Percentiles rank a stretch among this genome's conserved stretches.
Conservation (phyloP, 140 eudicot genomes). For the Anethum foeniculum region DNA sequence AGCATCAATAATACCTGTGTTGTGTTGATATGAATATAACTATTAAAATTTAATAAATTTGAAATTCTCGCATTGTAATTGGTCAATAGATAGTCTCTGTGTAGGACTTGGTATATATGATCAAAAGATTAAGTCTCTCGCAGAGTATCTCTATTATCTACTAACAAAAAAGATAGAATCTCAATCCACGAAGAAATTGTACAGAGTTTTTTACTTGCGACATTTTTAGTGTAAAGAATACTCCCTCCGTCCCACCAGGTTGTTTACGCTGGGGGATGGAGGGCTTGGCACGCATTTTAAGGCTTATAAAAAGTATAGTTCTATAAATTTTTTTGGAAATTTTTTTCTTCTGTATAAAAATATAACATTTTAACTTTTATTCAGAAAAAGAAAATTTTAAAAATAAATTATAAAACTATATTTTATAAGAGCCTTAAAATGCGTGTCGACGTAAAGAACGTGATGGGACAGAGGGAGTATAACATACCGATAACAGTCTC, state of each 20-base stretch:
- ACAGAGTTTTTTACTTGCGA: neutral
- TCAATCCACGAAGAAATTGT: neutral
- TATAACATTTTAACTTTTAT: too few relatives aligned
- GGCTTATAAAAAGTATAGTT: too few relatives aligned
- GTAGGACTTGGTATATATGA: neutral
- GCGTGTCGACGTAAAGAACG: too few relatives aligned
- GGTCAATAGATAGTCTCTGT: neutral
- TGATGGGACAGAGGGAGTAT: too few relatives aligned
- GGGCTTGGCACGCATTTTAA: too few relatives aligned
- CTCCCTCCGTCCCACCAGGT: too few relatives aligned
- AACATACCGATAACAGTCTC: conserved; percentile 68
- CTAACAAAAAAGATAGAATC: neutral
- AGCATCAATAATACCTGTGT: neutral
- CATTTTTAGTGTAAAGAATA: neutral
- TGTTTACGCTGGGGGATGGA: too few relatives aligned
- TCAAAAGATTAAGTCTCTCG: neutral
- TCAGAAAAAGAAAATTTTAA: too few relatives aligned
- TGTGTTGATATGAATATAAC: neutral
- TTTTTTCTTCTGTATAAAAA: too few relatives aligned
- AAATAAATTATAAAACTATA: too few relatives aligned
- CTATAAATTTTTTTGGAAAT: too few relatives aligned
- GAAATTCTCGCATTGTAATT: neutral
- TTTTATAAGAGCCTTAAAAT: too few relatives aligned
- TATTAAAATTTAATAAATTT: neutral
- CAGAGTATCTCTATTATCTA: neutral